Conservation (phyloP, 106 monocot species). For the Dendrobium chrysotoxum region DNA sequence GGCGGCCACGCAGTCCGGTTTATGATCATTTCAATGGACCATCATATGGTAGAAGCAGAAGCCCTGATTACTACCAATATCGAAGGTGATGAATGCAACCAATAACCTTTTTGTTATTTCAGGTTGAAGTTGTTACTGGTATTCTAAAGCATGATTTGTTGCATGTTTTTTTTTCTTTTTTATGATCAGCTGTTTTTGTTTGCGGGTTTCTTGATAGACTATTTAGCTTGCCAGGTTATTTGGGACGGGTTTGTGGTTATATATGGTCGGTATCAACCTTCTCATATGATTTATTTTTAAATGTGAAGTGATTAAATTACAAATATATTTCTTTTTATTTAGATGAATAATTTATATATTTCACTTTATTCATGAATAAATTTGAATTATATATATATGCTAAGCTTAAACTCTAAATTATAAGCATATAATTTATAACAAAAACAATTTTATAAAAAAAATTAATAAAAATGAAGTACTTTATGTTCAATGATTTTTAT, state of each 20-base stretch:
- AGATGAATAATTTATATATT: neutral
- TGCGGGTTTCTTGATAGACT: neutral
- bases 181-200: neutral
- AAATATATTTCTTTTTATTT: neutral
- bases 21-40: constrained; percentile 36
- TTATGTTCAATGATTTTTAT: too few relatives aligned
- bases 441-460: too few relatives aligned
- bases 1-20: constrained; percentile 32
- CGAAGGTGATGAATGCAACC: constrained; percentile 29
- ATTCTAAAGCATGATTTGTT: too few relatives aligned
- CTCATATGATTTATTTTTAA: neutral
- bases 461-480: too few relatives aligned
- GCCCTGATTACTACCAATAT: constrained; percentile 59
- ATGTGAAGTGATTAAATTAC: neutral
- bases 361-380: too few relatives aligned
- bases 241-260: neutral
- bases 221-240: neutral
- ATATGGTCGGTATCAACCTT: neutral
- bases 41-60: constrained; percentile 36
- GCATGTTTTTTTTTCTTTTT: neutral
- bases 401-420: too few relatives aligned
- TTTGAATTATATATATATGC: too few relatives aligned
- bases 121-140: neutral
- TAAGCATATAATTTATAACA: too few relatives aligned
- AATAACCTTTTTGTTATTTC: neutral